phyloP scores from a whole-genome alignment of 2,329 filamentous ascomycete species.

The Ascochyta rabiei region DNA sequence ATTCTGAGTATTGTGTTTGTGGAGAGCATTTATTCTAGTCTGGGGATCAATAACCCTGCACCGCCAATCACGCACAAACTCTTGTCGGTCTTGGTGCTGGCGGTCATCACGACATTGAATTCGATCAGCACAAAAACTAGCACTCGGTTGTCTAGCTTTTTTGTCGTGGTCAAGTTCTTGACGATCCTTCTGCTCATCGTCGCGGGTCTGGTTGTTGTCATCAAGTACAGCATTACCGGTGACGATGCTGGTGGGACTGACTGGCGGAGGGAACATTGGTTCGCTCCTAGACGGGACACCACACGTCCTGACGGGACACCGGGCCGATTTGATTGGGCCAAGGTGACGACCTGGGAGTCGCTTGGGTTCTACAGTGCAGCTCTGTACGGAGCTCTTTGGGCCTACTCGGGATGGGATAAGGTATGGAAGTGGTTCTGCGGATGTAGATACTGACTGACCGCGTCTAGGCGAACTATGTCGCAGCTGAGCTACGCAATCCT shows the following conservation, averaged over 20 bases:
- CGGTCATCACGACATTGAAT: slow-evolving; percentile 49
- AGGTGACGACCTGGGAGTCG: slow-evolving; percentile 61
- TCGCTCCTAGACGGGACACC: slow-evolving; percentile 34
- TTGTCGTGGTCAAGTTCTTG: slow-evolving; percentile 45
- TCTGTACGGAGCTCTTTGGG: slow-evolving; percentile 54
- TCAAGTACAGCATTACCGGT: slow-evolving; percentile 29
- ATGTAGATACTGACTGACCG: slow-evolving; percentile 12
- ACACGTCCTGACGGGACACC: slow-evolving; percentile 34
- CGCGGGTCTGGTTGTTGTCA: slow-evolving; percentile 42
- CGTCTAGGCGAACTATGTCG: slow-evolving; percentile 46
- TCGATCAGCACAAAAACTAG: slow-evolving; percentile 53
- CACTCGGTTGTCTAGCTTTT: slow-evolving; percentile 48
- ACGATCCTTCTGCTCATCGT: slow-evolving; percentile 45
- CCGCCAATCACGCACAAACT: slow-evolving; percentile 52
- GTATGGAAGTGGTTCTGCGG: slow-evolving; percentile 25
- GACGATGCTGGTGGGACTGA: slow-evolving; percentile 43
- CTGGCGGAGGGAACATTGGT: slow-evolving; percentile 45
- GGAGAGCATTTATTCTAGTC: slow-evolving; percentile 52
- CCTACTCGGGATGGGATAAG: slow-evolving; percentile 49
- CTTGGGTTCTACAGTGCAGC: slow-evolving; percentile 65
- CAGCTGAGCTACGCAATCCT: slow-evolving; percentile 43
- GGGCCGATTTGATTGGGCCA: slow-evolving; percentile 39
- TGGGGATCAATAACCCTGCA: slow-evolving; percentile 64
- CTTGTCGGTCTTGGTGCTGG: slow-evolving; percentile 47
- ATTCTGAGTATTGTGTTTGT: slow-evolving; percentile 69